Evolutionary conservation across 129 eudicot species (phyloP), one percentile per base, ranked within the genome.

Genomic region (Glebionis coronaria): DNA sequence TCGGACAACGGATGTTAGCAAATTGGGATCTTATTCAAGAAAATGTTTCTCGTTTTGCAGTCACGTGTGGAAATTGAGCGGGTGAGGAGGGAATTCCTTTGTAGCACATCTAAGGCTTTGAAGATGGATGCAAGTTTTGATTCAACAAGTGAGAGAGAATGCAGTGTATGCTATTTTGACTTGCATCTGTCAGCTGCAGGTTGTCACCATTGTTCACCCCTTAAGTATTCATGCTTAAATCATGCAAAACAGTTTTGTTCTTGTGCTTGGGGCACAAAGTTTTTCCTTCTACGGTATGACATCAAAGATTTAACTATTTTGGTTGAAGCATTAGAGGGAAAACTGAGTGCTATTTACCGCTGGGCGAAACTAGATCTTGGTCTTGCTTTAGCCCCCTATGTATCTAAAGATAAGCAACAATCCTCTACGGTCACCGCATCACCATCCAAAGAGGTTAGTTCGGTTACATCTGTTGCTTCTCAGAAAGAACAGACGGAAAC

Each of bases 301-400:
- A 77, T 94, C 68, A 79, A 71, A 57, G 99, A 94, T 68, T 69
- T 94, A 63, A 80, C 85, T 69, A 70, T 94, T 51, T 54, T 94
- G 78, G 95, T 94, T 56, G 97, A 94, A 77, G 99, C 99, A 65
- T 77, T 94, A 76, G 97, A 94, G 79, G 99, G 99, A 20, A 94
- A 94, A 81, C 56, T 94, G 57, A 94, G 97, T 80, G 93, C 99
- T 27, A 72, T 94, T 46, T 94, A 94, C 78, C 73, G 95, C 83
- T 94, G 99, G 99, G 99, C 99, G 7, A 89, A 85, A 73, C 85
- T 73, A 47, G 95, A 94, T 83, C 90, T 94, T 47, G 99, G 99
- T 25, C 80, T 94, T 62, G 84, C 93, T 58, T 72, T 90, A 52
- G 79, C 88, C 67, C 87, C 99, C 25, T 78, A 70, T 70, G 76